phyloP scores from a whole-genome alignment of 164 flowering plant genomes.

The Magnolia kwangsiensis region DNA sequence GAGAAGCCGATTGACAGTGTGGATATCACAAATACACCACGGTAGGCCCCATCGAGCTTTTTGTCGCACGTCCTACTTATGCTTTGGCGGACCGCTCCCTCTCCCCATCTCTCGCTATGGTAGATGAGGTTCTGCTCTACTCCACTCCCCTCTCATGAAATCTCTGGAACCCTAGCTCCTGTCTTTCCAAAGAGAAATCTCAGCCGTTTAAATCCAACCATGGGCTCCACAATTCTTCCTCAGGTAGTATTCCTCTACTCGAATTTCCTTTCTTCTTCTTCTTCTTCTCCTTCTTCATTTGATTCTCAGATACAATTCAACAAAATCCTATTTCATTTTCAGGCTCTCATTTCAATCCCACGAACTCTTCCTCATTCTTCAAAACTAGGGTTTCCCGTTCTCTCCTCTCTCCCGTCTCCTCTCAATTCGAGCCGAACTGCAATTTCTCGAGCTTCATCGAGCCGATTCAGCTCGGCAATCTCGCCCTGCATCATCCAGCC shows the following conservation, averaged over 20 bases:
- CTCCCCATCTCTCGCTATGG: background rate
- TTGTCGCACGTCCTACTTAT: no score
- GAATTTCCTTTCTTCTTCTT: background rate
- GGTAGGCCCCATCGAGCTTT: no score
- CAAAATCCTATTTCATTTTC: slow-evolving; percentile 12
- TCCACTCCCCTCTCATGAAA: background rate
- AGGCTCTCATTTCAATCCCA: slow-evolving; percentile 49
- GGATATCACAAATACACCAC: no score
- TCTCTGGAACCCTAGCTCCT: background rate
- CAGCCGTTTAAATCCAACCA: slow-evolving; percentile 2
- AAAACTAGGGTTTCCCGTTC: slow-evolving; percentile 28
- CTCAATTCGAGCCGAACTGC: slow-evolving; percentile 18
- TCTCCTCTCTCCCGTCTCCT: slow-evolving; percentile 21
- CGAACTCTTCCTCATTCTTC: slow-evolving; percentile 19
- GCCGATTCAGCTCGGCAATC: slow-evolving; percentile 10
- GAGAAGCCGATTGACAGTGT: no score
- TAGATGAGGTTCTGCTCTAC: background rate
- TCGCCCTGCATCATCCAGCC: background rate
- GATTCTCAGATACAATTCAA: background rate
- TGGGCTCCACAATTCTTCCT: slow-evolving; percentile 29
- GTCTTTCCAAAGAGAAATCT: background rate
- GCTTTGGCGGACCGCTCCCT: no score
- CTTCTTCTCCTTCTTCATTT: background rate
- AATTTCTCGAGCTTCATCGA: slow-evolving; percentile 24
- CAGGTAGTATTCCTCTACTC: slow-evolving; percentile 12